A percentile compares a stretch with the other conserved stretches of the same genome.
phyloP scores from a whole-genome alignment of 2,329 filamentous ascomycete species.

The Fusarium falciforme region DNA sequence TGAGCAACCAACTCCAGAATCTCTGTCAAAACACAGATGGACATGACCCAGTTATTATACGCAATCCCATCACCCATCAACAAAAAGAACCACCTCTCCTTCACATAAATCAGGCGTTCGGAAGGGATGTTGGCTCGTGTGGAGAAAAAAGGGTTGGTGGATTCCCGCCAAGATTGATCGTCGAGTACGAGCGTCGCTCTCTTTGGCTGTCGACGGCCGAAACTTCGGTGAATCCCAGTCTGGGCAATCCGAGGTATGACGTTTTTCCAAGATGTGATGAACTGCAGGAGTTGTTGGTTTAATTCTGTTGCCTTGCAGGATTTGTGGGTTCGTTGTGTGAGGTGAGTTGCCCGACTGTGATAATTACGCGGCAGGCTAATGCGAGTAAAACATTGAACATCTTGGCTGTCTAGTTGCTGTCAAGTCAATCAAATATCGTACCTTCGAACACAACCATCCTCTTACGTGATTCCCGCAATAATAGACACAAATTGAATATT shows the following conservation, averaged over 20 bases:
- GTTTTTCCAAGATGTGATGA: constrained; percentile 26
- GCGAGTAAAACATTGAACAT: not conserved
- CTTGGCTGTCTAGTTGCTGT: not conserved
- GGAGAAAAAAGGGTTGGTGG: constrained; percentile 24
- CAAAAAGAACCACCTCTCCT: not conserved
- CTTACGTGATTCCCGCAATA: not conserved
- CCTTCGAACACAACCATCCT: fast-evolving
- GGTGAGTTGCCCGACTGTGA: not conserved
- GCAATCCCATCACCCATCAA: not conserved
- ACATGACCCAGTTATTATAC: constrained; percentile 25
- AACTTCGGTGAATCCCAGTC: constrained; percentile 30
- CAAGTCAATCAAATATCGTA: not conserved
- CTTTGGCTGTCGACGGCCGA: constrained; percentile 22
- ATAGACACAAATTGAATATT: not conserved
- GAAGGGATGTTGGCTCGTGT: not conserved
- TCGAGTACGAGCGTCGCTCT: constrained; percentile 1
- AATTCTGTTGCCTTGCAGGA: constrained; percentile 5
- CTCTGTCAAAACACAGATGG: not conserved
- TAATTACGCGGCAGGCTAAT: constrained; percentile 14
- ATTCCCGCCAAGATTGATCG: constrained; percentile 36
- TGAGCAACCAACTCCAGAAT: not conserved
- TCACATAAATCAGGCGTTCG: not conserved
- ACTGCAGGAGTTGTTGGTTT: not conserved
- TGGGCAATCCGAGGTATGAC: constrained; percentile 29
- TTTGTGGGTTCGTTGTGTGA: not conserved